Conservation (phyloP, 441 rosid genomes). For the Populus trichocarpa region DNA sequence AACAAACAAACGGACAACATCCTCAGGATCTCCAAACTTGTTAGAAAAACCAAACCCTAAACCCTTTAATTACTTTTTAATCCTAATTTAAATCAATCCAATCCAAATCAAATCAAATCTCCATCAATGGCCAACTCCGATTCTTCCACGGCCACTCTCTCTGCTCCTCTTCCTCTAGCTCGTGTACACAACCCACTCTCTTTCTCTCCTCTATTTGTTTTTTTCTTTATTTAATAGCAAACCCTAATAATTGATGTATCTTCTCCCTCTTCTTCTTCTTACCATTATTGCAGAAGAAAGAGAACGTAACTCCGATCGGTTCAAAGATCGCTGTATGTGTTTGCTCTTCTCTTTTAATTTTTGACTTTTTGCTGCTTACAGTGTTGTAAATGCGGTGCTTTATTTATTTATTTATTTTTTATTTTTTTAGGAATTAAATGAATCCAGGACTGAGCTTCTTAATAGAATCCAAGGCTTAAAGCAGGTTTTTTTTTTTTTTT, state of each 20-base stretch:
- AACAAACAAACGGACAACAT: neutral
- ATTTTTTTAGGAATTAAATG: slow-evolving; percentile 61
- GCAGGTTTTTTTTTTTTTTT: slow-evolving; percentile 42
- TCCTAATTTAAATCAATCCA: neutral
- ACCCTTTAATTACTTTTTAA: neutral
- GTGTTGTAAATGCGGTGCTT: neutral
- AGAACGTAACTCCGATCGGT: slow-evolving; percentile 51
- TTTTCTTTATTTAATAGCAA: neutral
- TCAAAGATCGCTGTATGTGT: slow-evolving; percentile 60
- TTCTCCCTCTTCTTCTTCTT: slow-evolving; percentile 7
- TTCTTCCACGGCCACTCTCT: slow-evolving; percentile 36
- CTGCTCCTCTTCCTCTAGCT: slow-evolving; percentile 43
- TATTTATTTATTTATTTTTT: too few relatives aligned
- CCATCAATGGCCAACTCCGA: slow-evolving; percentile 48
- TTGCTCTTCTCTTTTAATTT: neutral
- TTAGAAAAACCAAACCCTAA: neutral
- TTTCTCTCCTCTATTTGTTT: neutral
- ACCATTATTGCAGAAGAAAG: slow-evolving; percentile 58
- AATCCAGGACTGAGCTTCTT: slow-evolving; percentile 78
- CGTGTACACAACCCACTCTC: slow-evolving; percentile 27
- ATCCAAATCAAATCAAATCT: neutral
- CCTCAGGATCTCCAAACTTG: neutral
- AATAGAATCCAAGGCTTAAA: slow-evolving; percentile 80
- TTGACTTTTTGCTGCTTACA: neutral
- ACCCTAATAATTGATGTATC: neutral